These are phyloP conservation scores for Ceratocystis diversiconidia DNA, from an alignment of 2,329 filamentous ascomycete species.

Conservation along the genomic window DNA sequence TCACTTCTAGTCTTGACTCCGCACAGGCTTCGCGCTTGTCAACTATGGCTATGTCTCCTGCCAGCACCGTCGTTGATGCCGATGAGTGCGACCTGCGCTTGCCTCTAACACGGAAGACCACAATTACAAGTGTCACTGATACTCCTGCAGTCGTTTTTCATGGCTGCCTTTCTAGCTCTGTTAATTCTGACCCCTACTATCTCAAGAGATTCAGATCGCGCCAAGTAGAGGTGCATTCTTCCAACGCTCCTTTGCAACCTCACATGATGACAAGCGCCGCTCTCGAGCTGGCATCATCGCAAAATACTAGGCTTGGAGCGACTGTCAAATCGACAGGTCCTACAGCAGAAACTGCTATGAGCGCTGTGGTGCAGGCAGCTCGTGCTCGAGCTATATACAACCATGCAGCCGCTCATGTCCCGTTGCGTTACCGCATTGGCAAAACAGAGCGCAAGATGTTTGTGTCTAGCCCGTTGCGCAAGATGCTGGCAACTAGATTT, in stretches of 20 bases:
- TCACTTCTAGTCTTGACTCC: not conserved
- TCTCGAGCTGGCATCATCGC: not conserved
- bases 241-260: too few relatives aligned
- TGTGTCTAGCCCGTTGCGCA: not conserved
- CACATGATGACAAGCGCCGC: not conserved
- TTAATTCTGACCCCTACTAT: not conserved
- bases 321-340: not conserved
- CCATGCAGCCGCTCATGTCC: not conserved
- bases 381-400: not conserved
- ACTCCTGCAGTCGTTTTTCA: not conserved
- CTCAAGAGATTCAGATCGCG: not conserved
- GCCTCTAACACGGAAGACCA: not conserved
- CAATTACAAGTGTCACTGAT: not conserved
- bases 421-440: not conserved
- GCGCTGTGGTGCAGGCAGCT: not conserved
- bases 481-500: not conserved
- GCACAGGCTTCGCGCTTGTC: conserved; percentile 1
- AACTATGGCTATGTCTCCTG: not conserved
- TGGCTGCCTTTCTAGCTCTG: not conserved
- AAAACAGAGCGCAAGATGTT: conserved; percentile 1
- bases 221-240: too few relatives aligned
- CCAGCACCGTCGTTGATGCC: not conserved
- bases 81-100: not conserved
- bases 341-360: not conserved
- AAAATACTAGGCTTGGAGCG: not conserved